Evolutionary conservation across 805 yeast genomes (phyloP).

Genomic region (Monosporozyma aquatica): DNA sequence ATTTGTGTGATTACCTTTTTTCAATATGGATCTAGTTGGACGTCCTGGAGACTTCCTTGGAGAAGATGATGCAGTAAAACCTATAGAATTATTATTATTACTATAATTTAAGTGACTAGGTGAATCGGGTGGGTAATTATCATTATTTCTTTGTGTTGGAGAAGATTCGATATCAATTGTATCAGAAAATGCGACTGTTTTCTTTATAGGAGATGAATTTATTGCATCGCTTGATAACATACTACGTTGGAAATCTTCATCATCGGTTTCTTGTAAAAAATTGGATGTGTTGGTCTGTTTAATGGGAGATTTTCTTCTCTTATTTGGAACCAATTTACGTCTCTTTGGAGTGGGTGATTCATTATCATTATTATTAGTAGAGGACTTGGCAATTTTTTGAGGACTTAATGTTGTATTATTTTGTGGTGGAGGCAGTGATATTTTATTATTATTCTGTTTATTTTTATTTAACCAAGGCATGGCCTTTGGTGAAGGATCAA

Average conservation of each 20-base stretch:
- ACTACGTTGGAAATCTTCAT: neutral
- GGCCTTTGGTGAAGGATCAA: neutral
- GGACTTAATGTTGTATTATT: no score
- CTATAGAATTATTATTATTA: neutral
- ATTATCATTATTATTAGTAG: neutral
- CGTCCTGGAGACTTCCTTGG: constrained; percentile 15
- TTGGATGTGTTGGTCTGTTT: neutral
- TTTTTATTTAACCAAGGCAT: constrained; percentile 3
- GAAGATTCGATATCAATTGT: constrained; percentile 18
- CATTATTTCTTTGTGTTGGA: constrained; percentile 10
- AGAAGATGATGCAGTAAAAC: constrained; percentile 19
- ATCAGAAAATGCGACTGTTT: constrained; percentile 28
- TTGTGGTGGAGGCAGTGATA: no score
- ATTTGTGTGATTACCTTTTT: neutral
- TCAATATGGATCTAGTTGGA: constrained; percentile 21
- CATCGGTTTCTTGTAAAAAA: neutral
- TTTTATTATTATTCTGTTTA: no score
- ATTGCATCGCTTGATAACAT: neutral
- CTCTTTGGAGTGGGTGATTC: constrained; percentile 21
- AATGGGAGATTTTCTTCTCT: neutral
- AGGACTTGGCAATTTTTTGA: no score
- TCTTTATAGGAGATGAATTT: constrained; percentile 18
- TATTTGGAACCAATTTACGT: constrained; percentile 9
- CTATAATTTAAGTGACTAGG: neutral
- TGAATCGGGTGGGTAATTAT: neutral